These are phyloP conservation scores for Chrysoporthe deuterocubensis DNA, from an alignment of 2,329 filamentous ascomycete genomes.

Conservation along the genomic window DNA sequence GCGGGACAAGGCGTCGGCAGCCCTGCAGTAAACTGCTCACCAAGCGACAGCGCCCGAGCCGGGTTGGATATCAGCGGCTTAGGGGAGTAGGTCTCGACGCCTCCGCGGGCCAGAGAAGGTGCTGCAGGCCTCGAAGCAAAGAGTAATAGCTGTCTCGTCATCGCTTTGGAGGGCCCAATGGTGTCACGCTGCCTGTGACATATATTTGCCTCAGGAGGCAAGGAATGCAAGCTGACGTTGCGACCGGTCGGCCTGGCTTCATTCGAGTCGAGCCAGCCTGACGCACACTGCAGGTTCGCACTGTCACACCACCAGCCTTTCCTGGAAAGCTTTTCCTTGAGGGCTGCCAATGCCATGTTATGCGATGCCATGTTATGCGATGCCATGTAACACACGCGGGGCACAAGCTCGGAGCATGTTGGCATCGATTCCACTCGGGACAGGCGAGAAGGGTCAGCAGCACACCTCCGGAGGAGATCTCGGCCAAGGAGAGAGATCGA, in stretches of 20 bases:
- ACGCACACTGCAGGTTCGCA: background rate
- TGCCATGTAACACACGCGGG: constrained; percentile 8
- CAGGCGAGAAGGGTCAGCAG: constrained; percentile 6
- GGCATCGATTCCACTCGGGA: background rate
- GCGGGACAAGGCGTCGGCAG: background rate
- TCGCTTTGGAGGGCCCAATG: constrained; percentile 11
- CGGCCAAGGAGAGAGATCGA: background rate
- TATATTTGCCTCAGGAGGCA: constrained; percentile 13
- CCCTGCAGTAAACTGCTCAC: background rate
- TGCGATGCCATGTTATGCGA: constrained; percentile 13
- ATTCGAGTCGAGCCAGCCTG: background rate
- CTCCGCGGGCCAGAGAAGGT: background rate
- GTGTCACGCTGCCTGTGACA: constrained; percentile 10
- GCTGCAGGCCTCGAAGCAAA: constrained; percentile 6
- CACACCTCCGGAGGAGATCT: background rate
- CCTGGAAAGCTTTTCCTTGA: background rate
- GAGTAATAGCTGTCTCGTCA: constrained; percentile 7
- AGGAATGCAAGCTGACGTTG: constrained; percentile 19
- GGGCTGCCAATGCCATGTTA: constrained; percentile 13
- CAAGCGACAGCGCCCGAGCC: constrained; percentile 6
- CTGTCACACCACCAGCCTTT: constrained; percentile 2
- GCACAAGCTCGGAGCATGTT: background rate
- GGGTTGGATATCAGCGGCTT: constrained; percentile 20
- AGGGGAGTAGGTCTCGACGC: background rate
- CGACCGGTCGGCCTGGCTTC: background rate